phyloP scores from a whole-genome alignment of 495 filamentous ascomycete genomes.

The Aspergillus indologenus region DNA sequence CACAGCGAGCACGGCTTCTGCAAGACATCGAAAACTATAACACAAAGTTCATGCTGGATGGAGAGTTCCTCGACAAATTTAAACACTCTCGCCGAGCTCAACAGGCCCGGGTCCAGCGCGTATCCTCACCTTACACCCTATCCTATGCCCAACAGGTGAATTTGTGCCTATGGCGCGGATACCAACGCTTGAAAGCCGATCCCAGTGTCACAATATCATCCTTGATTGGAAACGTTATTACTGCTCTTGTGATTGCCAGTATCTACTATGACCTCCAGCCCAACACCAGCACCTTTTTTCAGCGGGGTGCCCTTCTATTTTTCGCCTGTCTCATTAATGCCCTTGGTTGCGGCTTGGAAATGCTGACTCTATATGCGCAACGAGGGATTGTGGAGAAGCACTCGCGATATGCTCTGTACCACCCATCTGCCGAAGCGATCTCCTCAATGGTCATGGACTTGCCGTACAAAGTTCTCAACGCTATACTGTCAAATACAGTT shows the following conservation, averaged over 20 bases:
- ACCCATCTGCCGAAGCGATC: conserved; percentile 53
- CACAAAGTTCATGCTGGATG: conserved; percentile 18
- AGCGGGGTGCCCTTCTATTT: conserved; percentile 75
- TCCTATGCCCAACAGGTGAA: conserved; percentile 41
- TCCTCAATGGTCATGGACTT: conserved; percentile 54
- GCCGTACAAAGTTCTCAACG: conserved; percentile 46
- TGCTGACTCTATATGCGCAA: conserved; percentile 53
- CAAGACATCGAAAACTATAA: conserved; percentile 49
- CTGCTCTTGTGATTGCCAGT: conserved; percentile 76
- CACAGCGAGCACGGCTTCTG: conserved; percentile 45
- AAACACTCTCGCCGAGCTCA: conserved; percentile 26
- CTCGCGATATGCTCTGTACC: conserved; percentile 55
- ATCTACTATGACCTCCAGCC: conserved; percentile 73
- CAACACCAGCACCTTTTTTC: conserved; percentile 63
- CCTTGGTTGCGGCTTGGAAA: conserved; percentile 49
- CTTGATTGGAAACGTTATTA: conserved; percentile 65
- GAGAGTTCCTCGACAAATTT: conserved; percentile 10
- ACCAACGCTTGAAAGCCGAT: conserved; percentile 61
- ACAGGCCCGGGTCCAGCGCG: conserved; percentile 36
- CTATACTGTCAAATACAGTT: conserved; percentile 46
- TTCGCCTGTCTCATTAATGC: conserved; percentile 74
- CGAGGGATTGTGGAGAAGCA: conserved; percentile 62
- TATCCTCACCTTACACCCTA: conserved; percentile 37
- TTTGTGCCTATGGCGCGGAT: conserved; percentile 44
- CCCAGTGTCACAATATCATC: conserved; percentile 63